Evolutionary conservation across 2,329 filamentous ascomycete species (phyloP), one percentile per base, ranked within the genome.

Genomic region (Pestalotiopsis sp.): DNA sequence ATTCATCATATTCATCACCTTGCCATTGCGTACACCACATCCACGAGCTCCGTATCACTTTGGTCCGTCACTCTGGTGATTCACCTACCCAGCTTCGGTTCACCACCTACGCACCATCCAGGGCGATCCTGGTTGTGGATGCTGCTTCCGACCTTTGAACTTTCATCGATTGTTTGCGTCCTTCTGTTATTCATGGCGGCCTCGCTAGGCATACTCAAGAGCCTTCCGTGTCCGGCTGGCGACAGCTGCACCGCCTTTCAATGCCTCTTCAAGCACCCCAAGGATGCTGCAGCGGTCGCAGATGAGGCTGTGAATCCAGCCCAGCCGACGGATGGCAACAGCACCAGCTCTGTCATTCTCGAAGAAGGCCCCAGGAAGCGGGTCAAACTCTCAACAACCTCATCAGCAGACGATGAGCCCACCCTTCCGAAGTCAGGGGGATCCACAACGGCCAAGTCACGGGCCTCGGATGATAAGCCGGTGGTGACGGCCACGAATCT

Each of bases 141-240:
- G 31, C 52, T 68, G 52, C 14, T 65, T 61, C n/a, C 36, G 59
- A 59, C n/a, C 13, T 36, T 11, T 4, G 59, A 27, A 62, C 14
- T 62, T 13, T 20, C 25, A 14, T 17, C 20, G 7, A 36, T 62
- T 9, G 12, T 9, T 39, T n/a, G 41, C 20, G 27, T 62, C 31
- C 12, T 39, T 62, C 49, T 68, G 31, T 31, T 65, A 61, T 70
- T 62, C 11, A 78, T 77, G 76, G 75, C 75, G 49, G 70, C 68
- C 59, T 73, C 76, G 36, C 71, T 78, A 49, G 74, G 75, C 13
- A 71, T 75, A 56, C 82, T 87, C 70, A 86, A 85, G 72, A 82
- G 81, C 69, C 82, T 87, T 62, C 83, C 84, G 11, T 87, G 85
- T 71, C 85, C 85, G 5, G 84, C 83, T 23, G 85, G 85, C 64